Percentiles rank a stretch among this genome's conserved stretches.
Conservation (phyloP, 228 moss, liverwort and hornwort species). For the Sphagnum fallax region DNA sequence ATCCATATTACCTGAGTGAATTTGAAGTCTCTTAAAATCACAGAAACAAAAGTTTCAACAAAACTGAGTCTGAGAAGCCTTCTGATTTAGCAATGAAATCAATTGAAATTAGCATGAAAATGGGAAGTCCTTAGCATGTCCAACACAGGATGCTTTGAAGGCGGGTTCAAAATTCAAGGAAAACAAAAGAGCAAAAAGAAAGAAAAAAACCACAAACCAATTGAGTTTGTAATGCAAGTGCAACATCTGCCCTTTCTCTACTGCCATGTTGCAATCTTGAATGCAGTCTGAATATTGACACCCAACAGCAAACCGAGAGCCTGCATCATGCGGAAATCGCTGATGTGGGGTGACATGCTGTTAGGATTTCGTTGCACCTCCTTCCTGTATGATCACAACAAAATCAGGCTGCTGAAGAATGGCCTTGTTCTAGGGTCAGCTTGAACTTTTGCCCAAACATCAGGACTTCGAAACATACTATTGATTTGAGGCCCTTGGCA, state of each 20-base stretch:
- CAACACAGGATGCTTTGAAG: conserved; percentile 49
- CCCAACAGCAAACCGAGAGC: conserved; percentile 1
- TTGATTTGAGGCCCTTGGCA: conserved; percentile 22
- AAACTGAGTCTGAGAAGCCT: no score
- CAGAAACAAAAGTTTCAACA: no score
- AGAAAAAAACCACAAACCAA: conserved; percentile 53
- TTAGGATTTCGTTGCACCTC: conserved; percentile 5
- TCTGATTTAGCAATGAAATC: no score
- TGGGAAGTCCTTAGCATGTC: no score
- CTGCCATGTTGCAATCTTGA: conserved; percentile 76
- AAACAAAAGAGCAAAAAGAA: conserved; percentile 14
- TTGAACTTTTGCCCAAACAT: conserved; percentile 5
- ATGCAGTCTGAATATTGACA: conserved; percentile 10
- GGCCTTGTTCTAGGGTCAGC: conserved; percentile 3
- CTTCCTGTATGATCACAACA: neutral
- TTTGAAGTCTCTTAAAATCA: no score
- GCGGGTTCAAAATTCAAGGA: conserved; percentile 77
- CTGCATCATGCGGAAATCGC: conserved; percentile 1
- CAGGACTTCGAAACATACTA: conserved; percentile 4
- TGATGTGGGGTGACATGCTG: conserved; percentile 1
- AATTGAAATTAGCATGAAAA: no score
- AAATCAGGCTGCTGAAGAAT: conserved; percentile 7
- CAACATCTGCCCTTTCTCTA: conserved; percentile 71
- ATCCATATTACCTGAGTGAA: no score
- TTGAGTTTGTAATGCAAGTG: conserved; percentile 83